A percentile compares a stretch with the other conserved stretches of the same genome.
phyloP scores from a whole-genome alignment of 805 yeast species.

The Spathaspora girioi region DNA sequence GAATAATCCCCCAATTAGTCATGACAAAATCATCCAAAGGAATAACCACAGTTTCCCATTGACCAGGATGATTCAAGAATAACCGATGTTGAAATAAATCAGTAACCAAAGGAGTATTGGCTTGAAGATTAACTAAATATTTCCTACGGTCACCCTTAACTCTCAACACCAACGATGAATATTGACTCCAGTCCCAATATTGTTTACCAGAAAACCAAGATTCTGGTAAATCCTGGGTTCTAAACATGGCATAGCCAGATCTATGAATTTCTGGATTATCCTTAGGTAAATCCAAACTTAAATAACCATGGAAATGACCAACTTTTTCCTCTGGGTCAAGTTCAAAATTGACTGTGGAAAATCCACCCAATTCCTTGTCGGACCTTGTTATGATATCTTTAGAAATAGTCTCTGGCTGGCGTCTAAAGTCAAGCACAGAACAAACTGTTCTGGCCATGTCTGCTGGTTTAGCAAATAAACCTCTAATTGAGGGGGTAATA shows the following conservation, averaged over 20 bases:
- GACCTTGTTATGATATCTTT: slow-evolving; percentile 55
- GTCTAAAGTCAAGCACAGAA: slow-evolving; percentile 56
- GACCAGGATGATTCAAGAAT: slow-evolving; percentile 65
- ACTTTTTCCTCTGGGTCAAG: slow-evolving; percentile 28
- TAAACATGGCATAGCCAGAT: slow-evolving; percentile 81
- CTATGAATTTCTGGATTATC: slow-evolving; percentile 60
- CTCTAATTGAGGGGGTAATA: slow-evolving; percentile 31
- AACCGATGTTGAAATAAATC: slow-evolving; percentile 82
- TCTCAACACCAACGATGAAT: slow-evolving; percentile 58
- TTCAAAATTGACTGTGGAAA: slow-evolving; percentile 57
- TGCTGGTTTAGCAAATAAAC: slow-evolving; percentile 31
- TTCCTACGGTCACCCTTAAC: slow-evolving; percentile 73
- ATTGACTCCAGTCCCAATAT: slow-evolving; percentile 69
- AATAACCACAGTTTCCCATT: slow-evolving; percentile 81
- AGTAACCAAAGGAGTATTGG: slow-evolving; percentile 72
- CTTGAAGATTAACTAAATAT: slow-evolving; percentile 76
- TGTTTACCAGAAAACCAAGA: slow-evolving; percentile 46
- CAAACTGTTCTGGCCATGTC: slow-evolving; percentile 26
- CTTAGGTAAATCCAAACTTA: slow-evolving; percentile 63
- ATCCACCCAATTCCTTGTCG: slow-evolving; percentile 79
- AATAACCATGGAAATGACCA: slow-evolving; percentile 51
- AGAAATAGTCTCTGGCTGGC: slow-evolving; percentile 44
- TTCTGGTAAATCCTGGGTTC: slow-evolving; percentile 63
- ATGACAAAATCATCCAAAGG: slow-evolving; percentile 77
- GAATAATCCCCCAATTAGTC: slow-evolving; percentile 73